Percentiles rank a stretch among this genome's conserved stretches.
Conservation (phyloP, 2,329 filamentous ascomycete species). For the Pseudocercospora musae region DNA sequence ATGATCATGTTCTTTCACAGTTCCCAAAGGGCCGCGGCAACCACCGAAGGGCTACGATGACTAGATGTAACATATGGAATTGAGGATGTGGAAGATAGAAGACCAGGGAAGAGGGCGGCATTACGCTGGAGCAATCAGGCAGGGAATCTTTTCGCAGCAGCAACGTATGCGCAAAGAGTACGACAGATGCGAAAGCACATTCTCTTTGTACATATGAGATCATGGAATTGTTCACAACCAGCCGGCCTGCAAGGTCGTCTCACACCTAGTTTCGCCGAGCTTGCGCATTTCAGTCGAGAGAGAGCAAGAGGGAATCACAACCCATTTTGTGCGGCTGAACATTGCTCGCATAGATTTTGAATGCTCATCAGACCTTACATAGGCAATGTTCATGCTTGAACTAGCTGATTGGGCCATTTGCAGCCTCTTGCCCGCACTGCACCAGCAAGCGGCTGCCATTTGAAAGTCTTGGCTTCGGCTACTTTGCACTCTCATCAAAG, state of each 20-base stretch:
- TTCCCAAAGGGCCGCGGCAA: slow-evolving; percentile 47
- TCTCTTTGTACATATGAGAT: slow-evolving; percentile 1
- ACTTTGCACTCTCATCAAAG: not conserved
- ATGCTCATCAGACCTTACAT: not conserved
- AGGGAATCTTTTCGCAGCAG: not conserved
- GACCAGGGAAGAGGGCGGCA: not conserved
- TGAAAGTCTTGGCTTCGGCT: not conserved
- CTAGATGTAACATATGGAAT: slow-evolving; percentile 15
- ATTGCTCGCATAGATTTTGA: not conserved
- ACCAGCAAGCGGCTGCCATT: not conserved
- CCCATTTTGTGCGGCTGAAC: not conserved
- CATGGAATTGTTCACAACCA: not conserved
- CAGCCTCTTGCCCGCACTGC: not conserved
- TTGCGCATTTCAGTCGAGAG: not conserved
- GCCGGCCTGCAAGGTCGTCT: not conserved
- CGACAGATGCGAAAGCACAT: not conserved
- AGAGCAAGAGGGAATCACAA: not conserved
- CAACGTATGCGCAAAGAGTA: not conserved
- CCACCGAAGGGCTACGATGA: slow-evolving; percentile 49
- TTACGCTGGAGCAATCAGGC: not conserved
- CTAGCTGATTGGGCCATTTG: too few relatives aligned
- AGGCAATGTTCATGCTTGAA: too few relatives aligned
- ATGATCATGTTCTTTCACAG: slow-evolving; percentile 28
- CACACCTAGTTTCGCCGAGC: not conserved
- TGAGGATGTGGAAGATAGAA: not conserved